phyloP scores from a whole-genome alignment of 2,329 filamentous ascomycete species.

The Fusarium sp. region DNA sequence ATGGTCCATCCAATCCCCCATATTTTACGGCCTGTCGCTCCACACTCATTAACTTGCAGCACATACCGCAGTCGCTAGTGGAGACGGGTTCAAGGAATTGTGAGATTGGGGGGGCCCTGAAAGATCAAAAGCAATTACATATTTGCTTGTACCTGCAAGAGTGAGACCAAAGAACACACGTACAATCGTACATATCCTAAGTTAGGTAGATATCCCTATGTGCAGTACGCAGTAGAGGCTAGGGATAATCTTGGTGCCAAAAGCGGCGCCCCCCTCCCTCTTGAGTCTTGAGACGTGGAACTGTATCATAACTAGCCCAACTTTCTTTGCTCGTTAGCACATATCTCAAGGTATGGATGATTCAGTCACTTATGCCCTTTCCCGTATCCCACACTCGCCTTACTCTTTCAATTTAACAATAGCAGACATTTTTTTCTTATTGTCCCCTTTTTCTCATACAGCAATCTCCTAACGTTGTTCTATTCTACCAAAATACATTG shows the following conservation, averaged over 20 bases:
- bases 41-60: constrained; percentile 36
- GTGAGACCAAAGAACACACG: neutral
- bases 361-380: constrained; percentile 4
- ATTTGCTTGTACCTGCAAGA: constrained; percentile 6
- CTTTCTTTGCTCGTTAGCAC: constrained; percentile 27
- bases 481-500: neutral
- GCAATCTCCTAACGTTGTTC: constrained; percentile 1
- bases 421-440: constrained; percentile 10
- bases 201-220: neutral
- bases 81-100: constrained; percentile 24
- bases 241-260: constrained; percentile 3
- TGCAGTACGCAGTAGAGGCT: neutral
- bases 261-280: constrained; percentile 9
- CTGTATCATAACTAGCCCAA: constrained; percentile 15
- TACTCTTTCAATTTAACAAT: constrained; percentile 20
- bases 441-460: constrained; percentile 9
- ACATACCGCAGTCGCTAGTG: constrained; percentile 22
- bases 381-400: neutral
- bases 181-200: neutral
- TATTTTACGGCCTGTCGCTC: constrained; percentile 22
- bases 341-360: constrained; percentile 5
- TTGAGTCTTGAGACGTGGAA: constrained; percentile 17
- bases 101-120: constrained; percentile 28
- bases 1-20: constrained; percentile 18
- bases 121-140: constrained; percentile 39